Percentiles rank a stretch among this genome's conserved stretches.
These are phyloP conservation scores for Phialophora macrospora DNA, from an alignment of 2,329 filamentous ascomycete genomes.

Conservation along the genomic window DNA sequence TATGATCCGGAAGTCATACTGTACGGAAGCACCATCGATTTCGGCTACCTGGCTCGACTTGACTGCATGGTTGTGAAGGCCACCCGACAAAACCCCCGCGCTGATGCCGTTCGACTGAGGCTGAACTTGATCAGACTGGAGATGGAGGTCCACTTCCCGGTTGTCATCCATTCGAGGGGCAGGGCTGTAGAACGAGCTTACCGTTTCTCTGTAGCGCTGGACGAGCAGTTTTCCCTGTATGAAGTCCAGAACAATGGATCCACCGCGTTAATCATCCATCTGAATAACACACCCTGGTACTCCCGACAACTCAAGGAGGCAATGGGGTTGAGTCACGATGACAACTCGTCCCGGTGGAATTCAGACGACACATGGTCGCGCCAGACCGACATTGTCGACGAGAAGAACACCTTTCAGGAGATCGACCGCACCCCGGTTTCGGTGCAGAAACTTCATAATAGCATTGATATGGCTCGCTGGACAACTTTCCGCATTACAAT, in stretches of 20 bases:
- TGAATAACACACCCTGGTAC: slow-evolving; percentile 38
- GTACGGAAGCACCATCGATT: slow-evolving; percentile 30
- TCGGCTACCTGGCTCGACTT: slow-evolving; percentile 33
- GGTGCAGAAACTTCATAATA: slow-evolving; percentile 55
- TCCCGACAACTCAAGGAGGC: slow-evolving; percentile 35
- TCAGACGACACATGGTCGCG: slow-evolving; percentile 65
- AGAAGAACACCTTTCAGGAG: slow-evolving; percentile 44
- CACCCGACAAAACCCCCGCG: slow-evolving; percentile 30
- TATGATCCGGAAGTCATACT: slow-evolving; percentile 35
- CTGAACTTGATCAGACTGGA: slow-evolving; percentile 50
- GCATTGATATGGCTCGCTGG: slow-evolving; percentile 70
- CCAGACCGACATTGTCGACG: slow-evolving; percentile 65
- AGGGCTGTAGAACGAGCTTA: slow-evolving; percentile 31
- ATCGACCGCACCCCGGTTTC: slow-evolving; percentile 47
- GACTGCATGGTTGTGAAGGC: slow-evolving; percentile 32
- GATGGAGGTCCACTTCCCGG: slow-evolving; percentile 51
- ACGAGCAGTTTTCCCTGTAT: slow-evolving; percentile 35
- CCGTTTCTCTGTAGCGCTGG: slow-evolving; percentile 38
- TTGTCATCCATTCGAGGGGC: slow-evolving; percentile 35
- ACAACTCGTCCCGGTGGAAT: slow-evolving; percentile 55
- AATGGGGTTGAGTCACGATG: slow-evolving; percentile 49
- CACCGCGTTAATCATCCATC: slow-evolving; percentile 34
- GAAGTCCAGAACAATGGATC: slow-evolving; percentile 9
- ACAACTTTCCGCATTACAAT: slow-evolving; percentile 63
- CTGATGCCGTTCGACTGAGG: slow-evolving; percentile 44